A percentile compares a stretch with the other conserved stretches of the same genome.
phyloP scores from a whole-genome alignment of 495 filamentous ascomycete genomes.

The Monascus purpureus region DNA sequence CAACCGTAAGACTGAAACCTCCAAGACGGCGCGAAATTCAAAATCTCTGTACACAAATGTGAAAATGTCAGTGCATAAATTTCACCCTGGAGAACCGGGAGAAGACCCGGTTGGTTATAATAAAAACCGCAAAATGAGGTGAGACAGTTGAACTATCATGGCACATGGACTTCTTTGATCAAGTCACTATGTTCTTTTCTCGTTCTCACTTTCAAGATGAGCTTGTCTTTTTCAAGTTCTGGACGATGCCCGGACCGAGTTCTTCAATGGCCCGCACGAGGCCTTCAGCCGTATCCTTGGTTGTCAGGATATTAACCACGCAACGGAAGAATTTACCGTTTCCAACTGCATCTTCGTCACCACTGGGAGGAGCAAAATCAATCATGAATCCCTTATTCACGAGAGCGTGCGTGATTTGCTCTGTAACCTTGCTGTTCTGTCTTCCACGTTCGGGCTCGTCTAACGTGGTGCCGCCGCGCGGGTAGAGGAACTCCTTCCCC shows the following conservation, averaged over 20 bases:
- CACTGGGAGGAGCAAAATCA: slow-evolving; percentile 66
- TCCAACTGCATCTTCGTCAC: slow-evolving; percentile 30
- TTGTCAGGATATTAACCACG: slow-evolving; percentile 69
- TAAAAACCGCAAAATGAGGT: no score
- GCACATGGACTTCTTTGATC: no score
- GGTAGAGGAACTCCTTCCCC: slow-evolving; percentile 32
- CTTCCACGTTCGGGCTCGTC: slow-evolving; percentile 32
- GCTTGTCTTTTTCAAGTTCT: no score
- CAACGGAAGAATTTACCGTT: slow-evolving; percentile 77
- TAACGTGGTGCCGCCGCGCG: slow-evolving; percentile 15
- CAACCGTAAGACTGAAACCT: no score
- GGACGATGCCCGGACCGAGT: slow-evolving; percentile 38
- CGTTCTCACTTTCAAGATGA: no score
- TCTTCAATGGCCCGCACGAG: slow-evolving; percentile 62
- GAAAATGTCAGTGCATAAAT: no score
- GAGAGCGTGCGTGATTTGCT: slow-evolving; percentile 47
- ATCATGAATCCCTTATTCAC: slow-evolving; percentile 77
- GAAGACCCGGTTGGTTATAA: no score
- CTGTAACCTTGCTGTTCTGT: slow-evolving; percentile 57
- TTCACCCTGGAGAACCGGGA: no score
- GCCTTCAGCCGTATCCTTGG: slow-evolving; percentile 57
- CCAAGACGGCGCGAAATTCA: no score
- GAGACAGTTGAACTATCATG: no score
- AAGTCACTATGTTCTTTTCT: no score
- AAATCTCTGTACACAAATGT: no score